phyloP scores from a whole-genome alignment of 495 filamentous ascomycete species.

The Cairneyella variabilis region DNA sequence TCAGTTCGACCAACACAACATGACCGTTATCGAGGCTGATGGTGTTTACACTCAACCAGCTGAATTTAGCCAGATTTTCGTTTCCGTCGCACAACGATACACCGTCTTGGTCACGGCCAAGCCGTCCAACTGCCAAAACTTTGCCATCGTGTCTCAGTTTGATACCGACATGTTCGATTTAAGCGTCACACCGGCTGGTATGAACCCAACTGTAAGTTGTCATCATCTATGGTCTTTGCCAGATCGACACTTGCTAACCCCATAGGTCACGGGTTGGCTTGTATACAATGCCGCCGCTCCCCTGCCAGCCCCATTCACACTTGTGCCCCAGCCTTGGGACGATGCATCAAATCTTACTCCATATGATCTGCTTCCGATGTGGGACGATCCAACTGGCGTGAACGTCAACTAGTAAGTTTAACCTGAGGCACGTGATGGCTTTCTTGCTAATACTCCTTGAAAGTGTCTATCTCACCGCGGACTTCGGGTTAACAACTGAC shows the following conservation, averaged over 20 bases:
- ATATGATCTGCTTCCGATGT: conserved; percentile 4
- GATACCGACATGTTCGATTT: conserved; percentile 34
- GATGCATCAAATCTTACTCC: conserved; percentile 8
- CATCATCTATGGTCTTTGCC: not conserved
- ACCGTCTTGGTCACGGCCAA: conserved; percentile 45
- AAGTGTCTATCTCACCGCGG: not conserved
- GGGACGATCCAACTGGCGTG: not conserved
- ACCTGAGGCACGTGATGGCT: not conserved
- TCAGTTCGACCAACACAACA: conserved; percentile 66
- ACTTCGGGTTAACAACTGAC: not conserved
- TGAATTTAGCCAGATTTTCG: conserved; percentile 49
- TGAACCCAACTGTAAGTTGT: conserved; percentile 4
- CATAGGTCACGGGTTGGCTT: conserved; percentile 1
- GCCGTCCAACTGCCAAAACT: not conserved
- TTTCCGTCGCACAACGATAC: conserved; percentile 49
- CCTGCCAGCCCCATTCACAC: conserved; percentile 1
- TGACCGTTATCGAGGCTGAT: conserved; percentile 49
- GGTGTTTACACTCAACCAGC: conserved; percentile 53
- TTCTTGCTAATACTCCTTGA: not conserved
- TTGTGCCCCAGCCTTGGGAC: not conserved
- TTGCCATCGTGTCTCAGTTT: conserved; percentile 33
- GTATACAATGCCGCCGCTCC: conserved; percentile 3
- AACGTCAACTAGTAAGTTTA: not conserved
- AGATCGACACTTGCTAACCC: not conserved
- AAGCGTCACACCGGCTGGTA: conserved; percentile 2